Evolutionary conservation across 2,329 filamentous ascomycete genomes (phyloP).

Genomic region (Colletotrichum sidae): DNA sequence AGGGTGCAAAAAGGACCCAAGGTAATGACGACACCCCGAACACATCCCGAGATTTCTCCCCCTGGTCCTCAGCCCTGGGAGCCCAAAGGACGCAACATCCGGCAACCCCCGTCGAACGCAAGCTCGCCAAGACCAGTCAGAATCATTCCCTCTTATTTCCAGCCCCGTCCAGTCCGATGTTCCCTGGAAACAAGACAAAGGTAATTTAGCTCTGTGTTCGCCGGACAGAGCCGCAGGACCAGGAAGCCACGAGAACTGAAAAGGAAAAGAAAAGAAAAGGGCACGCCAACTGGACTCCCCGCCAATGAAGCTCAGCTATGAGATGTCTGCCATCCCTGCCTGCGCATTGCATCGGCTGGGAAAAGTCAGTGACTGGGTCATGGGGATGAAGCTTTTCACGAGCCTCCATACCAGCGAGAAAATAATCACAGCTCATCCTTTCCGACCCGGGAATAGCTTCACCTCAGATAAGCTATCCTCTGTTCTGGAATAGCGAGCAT

Average conservation of each 20-base stretch:
- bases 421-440: not conserved
- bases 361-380: too few species aligned
- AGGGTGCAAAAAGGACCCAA: not conserved
- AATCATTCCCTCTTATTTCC: conserved; percentile 37
- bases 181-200: not conserved
- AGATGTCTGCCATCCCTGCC: conserved; percentile 2
- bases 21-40: conserved; percentile 33
- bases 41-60: conserved; percentile 36
- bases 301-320: not conserved
- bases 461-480: not conserved
- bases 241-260: not conserved
- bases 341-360: conserved; percentile 4
- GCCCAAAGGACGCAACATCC: not conserved
- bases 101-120: not conserved
- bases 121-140: conserved; percentile 9
- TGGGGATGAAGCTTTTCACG: not conserved
- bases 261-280: not conserved
- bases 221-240: conserved; percentile 21
- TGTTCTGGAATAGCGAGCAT: not conserved
- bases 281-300: not conserved
- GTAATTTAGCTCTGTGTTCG: too few species aligned
- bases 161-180: conserved; percentile 14
- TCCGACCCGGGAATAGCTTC: conserved; percentile 23
- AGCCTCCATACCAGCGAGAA: not conserved
- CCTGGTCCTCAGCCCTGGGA: conserved; percentile 31